Conservation (phyloP, 192 early-diverging fungal genomes). For the Backusella mclennaniae region DNA sequence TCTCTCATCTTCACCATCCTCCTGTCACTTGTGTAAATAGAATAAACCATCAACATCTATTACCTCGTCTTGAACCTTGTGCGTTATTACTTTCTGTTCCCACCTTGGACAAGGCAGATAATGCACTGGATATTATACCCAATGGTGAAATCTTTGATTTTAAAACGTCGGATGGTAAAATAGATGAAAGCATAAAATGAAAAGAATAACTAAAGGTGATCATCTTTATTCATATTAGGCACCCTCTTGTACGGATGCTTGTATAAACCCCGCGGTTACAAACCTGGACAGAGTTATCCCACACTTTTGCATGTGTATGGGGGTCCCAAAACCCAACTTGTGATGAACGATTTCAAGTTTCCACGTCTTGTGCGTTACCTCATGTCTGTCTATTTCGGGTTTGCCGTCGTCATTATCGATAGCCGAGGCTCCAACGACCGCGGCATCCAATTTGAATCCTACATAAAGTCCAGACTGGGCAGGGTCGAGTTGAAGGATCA, state of each 20-base stretch:
- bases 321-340: conserved; percentile 70
- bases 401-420: conserved; percentile 64
- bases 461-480: conserved; percentile 52
- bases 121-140: conserved; percentile 3
- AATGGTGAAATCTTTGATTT: conserved; percentile 24
- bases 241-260: conserved; percentile 54
- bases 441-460: conserved; percentile 60
- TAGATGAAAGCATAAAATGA: no score
- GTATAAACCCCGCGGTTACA: conserved; percentile 51
- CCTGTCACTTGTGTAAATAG: conserved; percentile 11
- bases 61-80: neutral
- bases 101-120: neutral
- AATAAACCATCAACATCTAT: neutral
- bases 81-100: neutral
- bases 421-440: conserved; percentile 65
- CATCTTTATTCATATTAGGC: conserved; percentile 9
- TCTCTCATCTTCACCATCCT: conserved; percentile 45
- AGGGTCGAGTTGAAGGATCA: conserved; percentile 63
- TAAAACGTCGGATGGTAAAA: conserved; percentile 11
- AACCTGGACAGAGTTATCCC: conserved; percentile 52
- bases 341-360: conserved; percentile 70
- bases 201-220: neutral
- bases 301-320: conserved; percentile 69
- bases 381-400: conserved; percentile 51
- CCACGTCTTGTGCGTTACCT: conserved; percentile 59